Evolutionary conservation across 2,329 filamentous ascomycete genomes (phyloP), one percentile per base, ranked within the genome.

Genomic region (Curvularia sp.): DNA sequence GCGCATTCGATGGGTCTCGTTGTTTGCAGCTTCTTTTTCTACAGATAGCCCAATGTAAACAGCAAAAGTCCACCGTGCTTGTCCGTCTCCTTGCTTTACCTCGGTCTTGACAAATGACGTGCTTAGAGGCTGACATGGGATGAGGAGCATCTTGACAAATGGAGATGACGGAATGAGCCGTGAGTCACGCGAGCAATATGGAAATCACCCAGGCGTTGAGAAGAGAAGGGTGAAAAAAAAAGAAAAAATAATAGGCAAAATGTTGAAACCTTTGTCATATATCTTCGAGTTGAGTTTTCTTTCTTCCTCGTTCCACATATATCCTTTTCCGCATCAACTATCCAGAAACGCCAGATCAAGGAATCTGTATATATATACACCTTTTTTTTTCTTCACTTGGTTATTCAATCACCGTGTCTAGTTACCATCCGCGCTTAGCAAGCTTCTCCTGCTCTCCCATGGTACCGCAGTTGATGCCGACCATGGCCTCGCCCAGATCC

Each of bases 401-500:
- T n/a, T n/a, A n/a, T n/a, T n/a, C n/a, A n/a, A n/a, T 27, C 25
- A 27, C 42, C 5, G 4, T 5, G 3, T n/a, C n/a, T n/a, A 30
- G 12, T 12, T 57, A 97, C 92, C 92, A 97, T 9, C 94, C 94
- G 59, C 94, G 83, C 60, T 87, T 88, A 28, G 93, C 90, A 79
- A 97, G 81, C 85, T 91, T 96, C 79, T 97, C 89, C 58, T 84
- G 84, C 53, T 91, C 86, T 61, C 84, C 83, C 89, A 98, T 89
- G 68, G 84, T 86, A 61, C 86, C 86, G 65, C 91, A 91, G 80
- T 94, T 97, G 74, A 98, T 92, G 25, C 95, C 95, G 10, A 97
- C 93, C 92, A 98, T 99, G 36, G 95, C 93, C 85, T 97, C 93
- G n/a, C 95, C 95, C 27, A 98, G 81, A 56, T 93, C 92, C 74